phyloP scores from a whole-genome alignment of 805 yeast species.

The Candida suzukii region DNA sequence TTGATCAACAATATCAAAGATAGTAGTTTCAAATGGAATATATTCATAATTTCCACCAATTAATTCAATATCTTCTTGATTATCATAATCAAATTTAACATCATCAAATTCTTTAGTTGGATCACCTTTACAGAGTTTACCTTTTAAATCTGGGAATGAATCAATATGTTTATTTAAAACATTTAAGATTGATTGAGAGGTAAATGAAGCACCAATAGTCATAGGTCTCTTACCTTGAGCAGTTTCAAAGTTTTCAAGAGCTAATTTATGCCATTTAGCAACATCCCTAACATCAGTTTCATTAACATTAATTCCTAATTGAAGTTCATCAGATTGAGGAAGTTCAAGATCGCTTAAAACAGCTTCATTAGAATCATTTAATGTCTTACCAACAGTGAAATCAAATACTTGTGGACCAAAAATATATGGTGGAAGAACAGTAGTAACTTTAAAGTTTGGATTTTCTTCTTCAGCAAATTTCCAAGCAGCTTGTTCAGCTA shows the following conservation, averaged over 20 bases:
- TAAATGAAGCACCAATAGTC: neutral
- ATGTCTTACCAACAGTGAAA: slow-evolving; percentile 47
- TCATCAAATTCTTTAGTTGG: neutral
- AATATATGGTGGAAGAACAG: slow-evolving; percentile 27
- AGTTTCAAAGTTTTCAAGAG: neutral
- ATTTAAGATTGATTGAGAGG: neutral
- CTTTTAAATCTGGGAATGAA: neutral
- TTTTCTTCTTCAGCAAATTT: neutral
- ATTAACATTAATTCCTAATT: neutral
- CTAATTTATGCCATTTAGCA: slow-evolving; percentile 42
- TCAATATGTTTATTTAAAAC: neutral
- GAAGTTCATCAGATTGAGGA: neutral
- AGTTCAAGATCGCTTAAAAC: slow-evolving; percentile 15
- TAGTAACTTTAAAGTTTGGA: slow-evolving; percentile 19
- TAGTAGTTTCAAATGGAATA: slow-evolving; percentile 30
- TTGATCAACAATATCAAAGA: slow-evolving; percentile 38
- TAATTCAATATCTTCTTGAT: too few species aligned
- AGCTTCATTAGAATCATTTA: slow-evolving; percentile 27
- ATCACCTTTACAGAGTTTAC: neutral
- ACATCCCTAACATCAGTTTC: slow-evolving; percentile 37
- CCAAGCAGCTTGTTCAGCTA: neutral
- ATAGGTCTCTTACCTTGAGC: neutral
- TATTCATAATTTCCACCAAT: slow-evolving; percentile 28
- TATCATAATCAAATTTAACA: too few species aligned
- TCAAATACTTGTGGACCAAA: slow-evolving; percentile 40